Evolutionary conservation across 1,139 yeast species (phyloP).

Genomic region (Pichia kudriavzevii): DNA sequence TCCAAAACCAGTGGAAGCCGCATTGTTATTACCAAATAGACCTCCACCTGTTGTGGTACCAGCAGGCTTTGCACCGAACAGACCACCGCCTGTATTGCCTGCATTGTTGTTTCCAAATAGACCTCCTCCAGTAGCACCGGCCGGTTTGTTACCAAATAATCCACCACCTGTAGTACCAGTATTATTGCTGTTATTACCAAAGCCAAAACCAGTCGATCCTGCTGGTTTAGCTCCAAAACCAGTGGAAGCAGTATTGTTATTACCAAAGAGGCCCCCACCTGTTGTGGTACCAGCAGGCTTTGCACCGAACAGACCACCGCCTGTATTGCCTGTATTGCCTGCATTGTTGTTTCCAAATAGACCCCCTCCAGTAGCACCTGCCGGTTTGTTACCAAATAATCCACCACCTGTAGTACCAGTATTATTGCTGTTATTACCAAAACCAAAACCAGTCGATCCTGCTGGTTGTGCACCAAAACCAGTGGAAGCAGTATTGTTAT

Average conservation of each 20-base stretch:
- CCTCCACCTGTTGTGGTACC: constrained; percentile 11
- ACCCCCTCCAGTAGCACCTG: constrained; percentile 6
- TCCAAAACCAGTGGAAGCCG: constrained; percentile 15
- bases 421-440: constrained; percentile 18
- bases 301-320: constrained; percentile 19
- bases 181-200: constrained; percentile 18
- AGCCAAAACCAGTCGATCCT: constrained; percentile 16
- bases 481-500: constrained; percentile 7
- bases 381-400: constrained; percentile 30
- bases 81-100: constrained; percentile 14
- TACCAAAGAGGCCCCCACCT: constrained; percentile 31
- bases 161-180: constrained; percentile 21
- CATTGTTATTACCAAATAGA: constrained; percentile 22
- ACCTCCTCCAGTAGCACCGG: no score
- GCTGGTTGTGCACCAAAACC: constrained; percentile 4
- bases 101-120: no score
- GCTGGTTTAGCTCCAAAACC: constrained; percentile 11
- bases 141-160: constrained; percentile 30
- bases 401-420: constrained; percentile 21
- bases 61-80: constrained; percentile 18
- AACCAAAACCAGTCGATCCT: constrained; percentile 20
- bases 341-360: constrained; percentile 11
- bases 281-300: constrained; percentile 8
- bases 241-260: constrained; percentile 16
- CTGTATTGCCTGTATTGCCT: constrained; percentile 1